Evolutionary conservation across 2,329 filamentous ascomycete genomes (phyloP), one percentile per base, ranked within the genome.

Genomic region (Dactylellina cionopaga): DNA sequence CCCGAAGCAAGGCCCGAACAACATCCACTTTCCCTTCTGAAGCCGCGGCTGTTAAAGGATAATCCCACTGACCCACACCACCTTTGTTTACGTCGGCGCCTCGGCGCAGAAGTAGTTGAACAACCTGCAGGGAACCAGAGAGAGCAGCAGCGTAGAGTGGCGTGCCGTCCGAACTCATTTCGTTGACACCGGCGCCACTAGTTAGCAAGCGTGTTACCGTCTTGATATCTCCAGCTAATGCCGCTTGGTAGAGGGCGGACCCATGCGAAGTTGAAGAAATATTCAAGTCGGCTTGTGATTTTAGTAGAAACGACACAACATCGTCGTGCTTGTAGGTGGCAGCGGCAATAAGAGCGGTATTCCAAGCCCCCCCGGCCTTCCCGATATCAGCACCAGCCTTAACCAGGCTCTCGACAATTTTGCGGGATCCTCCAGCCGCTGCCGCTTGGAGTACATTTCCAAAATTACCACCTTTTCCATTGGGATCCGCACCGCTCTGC

Each of bases 401-500:
- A n/a, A 75, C 51, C 10, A 75, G 64, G 27, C 63, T 37, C 31
- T 71, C 44, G 2, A 75, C 73, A 19, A 75, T 35, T 22, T 63
- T 66, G 24, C 60, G 22, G 13, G 64, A 46, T 10, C 74, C 73
- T 7, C 49, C 33, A n/a, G 24, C 43, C 4, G 76, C 49, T 7
- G 76, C 76, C 7, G 68, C 70, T 22, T 77, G 74, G 10, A 79
- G 59, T n/a, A 76, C 75, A 19, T 46, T 75, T 6, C 69, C 76
- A 56, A 74, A 74, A 17, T 62, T 6, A 5, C 75, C 74, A 27
- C 78, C 75, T 9, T 54, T 17, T 9, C 52, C 51, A 27, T 78
- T 75, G 11, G 79, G 75, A 41, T 79, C 73, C 15, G 76, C 77
- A n/a, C 76, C 77, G 3, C 54, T 64, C n/a, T 73, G 59, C n/a